Base-by-base conservation (phyloP, 108 stramenopile genomes). In the Cyclotella sp. region DNA sequence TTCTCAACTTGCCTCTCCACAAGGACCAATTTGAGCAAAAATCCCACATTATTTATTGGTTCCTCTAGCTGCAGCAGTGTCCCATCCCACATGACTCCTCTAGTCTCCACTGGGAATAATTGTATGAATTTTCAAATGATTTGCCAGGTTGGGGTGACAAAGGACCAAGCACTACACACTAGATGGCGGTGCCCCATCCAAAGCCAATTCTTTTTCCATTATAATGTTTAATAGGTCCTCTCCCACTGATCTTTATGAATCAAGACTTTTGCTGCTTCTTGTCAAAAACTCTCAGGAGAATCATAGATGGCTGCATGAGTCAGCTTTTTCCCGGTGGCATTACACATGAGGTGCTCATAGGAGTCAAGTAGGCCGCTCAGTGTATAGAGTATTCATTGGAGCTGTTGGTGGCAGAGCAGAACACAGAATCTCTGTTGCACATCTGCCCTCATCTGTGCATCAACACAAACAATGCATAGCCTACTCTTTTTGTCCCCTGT, bases 361-460 rank as follows among this genome's bases (percentile, higher is more conserved):
- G 79, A 79, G 14, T 77, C 22, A 24, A 84, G 5, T 18, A 84
- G 79, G 15, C 79, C 84, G 28, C 90, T 91, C 34, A 90, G 89
- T 59, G 90, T 90, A 34, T 91, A 87, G 21, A 95, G 85, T 24
- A 88, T 84, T 62, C 86, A 86, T 12, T 88, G 49, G n/a, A n/a
- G n/a, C n/a, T n/a, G n/a, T n/a, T n/a, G n/a, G n/a, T n/a, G n/a
- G n/a, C n/a, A n/a, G n/a, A n/a, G n/a, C n/a, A n/a, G n/a, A n/a
- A n/a, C n/a, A n/a, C n/a, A n/a, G n/a, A n/a, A n/a, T n/a, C n/a
- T n/a, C n/a, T n/a, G n/a, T n/a, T n/a, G n/a, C n/a, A n/a, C n/a
- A n/a, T n/a, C n/a, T n/a, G n/a, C n/a, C n/a, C n/a, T n/a, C n/a
- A n/a, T n/a, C n/a, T n/a, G n/a, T n/a, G n/a, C n/a, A n/a, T n/a